A percentile compares a stretch with the other conserved stretches of the same genome.
Conservation (phyloP, 2,329 filamentous ascomycete species). For the Sclerotinia borealis region DNA sequence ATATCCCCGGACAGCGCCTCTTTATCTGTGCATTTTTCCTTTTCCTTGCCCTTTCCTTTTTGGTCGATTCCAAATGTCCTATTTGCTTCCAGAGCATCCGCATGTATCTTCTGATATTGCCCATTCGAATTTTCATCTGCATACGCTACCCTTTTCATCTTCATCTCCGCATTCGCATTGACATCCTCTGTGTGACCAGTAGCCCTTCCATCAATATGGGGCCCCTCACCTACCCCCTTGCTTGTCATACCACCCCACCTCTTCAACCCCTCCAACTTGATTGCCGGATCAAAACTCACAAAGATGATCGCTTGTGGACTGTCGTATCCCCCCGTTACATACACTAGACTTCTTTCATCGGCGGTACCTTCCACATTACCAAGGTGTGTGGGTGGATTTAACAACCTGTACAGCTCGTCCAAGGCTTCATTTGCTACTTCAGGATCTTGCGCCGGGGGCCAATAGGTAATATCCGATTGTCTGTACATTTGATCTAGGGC, state of each 20-base stretch:
- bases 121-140: not conserved
- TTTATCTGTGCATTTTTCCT: not conserved
- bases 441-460: conserved; percentile 32
- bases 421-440: conserved; percentile 27
- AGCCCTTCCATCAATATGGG: conserved; percentile 26
- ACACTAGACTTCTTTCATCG: conserved; percentile 45
- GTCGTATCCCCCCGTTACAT: conserved; percentile 33
- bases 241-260: conserved; percentile 21
- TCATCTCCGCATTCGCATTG: not conserved
- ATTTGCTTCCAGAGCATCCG: conserved; percentile 20
- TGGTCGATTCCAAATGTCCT: conserved; percentile 21
- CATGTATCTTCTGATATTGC: not conserved
- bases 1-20: not conserved
- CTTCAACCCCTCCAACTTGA: conserved; percentile 31
- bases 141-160: not conserved
- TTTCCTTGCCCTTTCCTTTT: conserved; percentile 26
- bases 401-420: conserved; percentile 33
- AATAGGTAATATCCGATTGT: conserved; percentile 27
- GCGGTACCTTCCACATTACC: conserved; percentile 38
- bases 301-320: conserved; percentile 36
- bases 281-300: conserved; percentile 39
- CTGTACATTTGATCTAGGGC: conserved; percentile 27
- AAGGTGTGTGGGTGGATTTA: conserved; percentile 36
- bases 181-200: conserved; percentile 8
- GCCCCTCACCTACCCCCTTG: conserved; percentile 26